These are phyloP conservation scores for Amylostereum areolatum DNA, from an alignment of 1,284 basidiomycete species.

Conservation along the genomic window DNA sequence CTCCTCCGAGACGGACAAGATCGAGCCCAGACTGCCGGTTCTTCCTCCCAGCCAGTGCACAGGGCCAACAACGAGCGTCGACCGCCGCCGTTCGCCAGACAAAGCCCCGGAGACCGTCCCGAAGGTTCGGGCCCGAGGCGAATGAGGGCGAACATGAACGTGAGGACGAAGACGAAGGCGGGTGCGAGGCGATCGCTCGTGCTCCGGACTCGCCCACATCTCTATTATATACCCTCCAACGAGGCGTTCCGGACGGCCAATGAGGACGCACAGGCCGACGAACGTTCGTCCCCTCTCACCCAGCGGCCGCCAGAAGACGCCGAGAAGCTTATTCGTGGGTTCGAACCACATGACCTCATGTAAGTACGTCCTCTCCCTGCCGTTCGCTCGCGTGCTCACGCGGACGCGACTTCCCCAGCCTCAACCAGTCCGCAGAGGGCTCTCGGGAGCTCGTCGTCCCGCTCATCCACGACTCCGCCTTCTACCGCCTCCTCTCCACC, in stretches of 20 bases:
- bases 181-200: too few species aligned
- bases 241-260: not conserved
- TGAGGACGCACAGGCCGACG: slow-evolving; percentile 3
- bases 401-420: too few species aligned
- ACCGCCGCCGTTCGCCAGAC: not conserved
- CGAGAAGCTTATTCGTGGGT: not conserved
- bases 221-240: not conserved
- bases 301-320: not conserved
- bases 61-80: not conserved
- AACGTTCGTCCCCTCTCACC: not conserved
- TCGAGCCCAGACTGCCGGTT: slow-evolving; percentile 51
- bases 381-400: too few species aligned
- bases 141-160: too few species aligned
- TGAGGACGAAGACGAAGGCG: too few species aligned
- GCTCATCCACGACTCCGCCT: slow-evolving; percentile 74
- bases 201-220: too few species aligned
- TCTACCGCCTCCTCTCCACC: slow-evolving; percentile 74
- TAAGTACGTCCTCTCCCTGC: too few species aligned
- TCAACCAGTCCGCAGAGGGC: too few species aligned
- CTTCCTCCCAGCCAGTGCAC: slow-evolving; percentile 3
- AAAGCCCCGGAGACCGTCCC: not conserved
- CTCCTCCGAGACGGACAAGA: slow-evolving; percentile 35
- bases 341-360: slow-evolving; percentile 2
- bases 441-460: slow-evolving; percentile 71
- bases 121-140: too few species aligned